These are phyloP conservation scores for Erodium moschatum DNA, from an alignment of 441 rosid genomes.

Conservation along the genomic window DNA sequence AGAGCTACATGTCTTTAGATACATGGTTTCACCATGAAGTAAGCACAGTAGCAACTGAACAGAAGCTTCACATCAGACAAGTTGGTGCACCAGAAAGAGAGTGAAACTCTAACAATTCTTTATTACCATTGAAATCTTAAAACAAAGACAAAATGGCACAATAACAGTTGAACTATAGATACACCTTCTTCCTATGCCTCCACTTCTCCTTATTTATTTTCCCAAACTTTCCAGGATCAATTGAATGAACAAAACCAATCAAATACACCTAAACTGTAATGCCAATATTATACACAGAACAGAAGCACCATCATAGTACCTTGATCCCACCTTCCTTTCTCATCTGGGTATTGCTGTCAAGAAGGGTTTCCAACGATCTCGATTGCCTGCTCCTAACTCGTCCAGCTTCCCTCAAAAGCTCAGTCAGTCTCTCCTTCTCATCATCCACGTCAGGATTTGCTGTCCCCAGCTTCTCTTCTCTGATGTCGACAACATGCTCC, in stretches of 20 bases:
- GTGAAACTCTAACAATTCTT: neutral
- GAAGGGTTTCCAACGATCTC: constrained; percentile 54
- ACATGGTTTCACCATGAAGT: too few relatives aligned
- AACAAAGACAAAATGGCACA: neutral
- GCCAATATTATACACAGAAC: neutral
- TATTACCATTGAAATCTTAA: neutral
- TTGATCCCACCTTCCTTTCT: constrained; percentile 27
- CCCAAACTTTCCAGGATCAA: neutral
- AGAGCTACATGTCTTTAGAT: too few relatives aligned
- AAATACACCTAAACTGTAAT: neutral
- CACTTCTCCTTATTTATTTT: neutral
- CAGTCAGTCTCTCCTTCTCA: constrained; percentile 59
- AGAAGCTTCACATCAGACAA: neutral
- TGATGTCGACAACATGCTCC: constrained; percentile 54
- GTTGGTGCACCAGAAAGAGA: neutral
- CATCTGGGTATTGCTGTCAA: constrained; percentile 39
- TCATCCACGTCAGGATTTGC: constrained; percentile 83
- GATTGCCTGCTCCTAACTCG: constrained; percentile 59
- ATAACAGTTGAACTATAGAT: too few relatives aligned
- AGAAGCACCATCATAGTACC: constrained; percentile 10
- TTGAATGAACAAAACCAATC: too few relatives aligned
- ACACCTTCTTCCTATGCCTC: neutral
- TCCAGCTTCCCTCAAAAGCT: constrained; percentile 77
- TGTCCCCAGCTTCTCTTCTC: constrained; percentile 34
- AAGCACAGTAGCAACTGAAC: neutral